Conservation (phyloP, 2,329 filamentous ascomycete species). For the Fusarium ramigenum region DNA sequence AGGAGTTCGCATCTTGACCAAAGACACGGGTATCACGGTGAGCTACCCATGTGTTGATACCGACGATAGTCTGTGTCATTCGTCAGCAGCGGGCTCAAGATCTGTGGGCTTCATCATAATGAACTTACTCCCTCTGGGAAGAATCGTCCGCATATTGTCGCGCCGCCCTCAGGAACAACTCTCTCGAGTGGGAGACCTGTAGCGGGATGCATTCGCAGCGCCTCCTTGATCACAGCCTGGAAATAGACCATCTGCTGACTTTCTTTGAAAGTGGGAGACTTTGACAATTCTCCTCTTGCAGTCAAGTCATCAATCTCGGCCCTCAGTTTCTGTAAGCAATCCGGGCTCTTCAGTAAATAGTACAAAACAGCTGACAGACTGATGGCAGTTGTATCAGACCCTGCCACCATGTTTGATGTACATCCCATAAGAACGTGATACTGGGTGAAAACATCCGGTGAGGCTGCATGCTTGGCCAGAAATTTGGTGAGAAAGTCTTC, state of each 20-base stretch:
- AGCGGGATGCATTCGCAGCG: conserved; percentile 35
- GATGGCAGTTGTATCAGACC: conserved; percentile 38
- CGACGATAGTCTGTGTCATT: conserved; percentile 23
- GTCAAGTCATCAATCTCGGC: conserved; percentile 10
- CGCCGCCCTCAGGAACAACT: conserved; percentile 31
- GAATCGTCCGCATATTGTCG: conserved; percentile 20
- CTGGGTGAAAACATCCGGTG: conserved; percentile 22
- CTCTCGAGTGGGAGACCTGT: conserved; percentile 31
- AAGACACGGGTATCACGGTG: conserved; percentile 31
- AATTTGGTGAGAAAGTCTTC: conserved; percentile 40
- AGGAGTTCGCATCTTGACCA: conserved; percentile 26
- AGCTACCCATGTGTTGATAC: conserved; percentile 38
- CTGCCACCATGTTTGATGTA: conserved; percentile 36
- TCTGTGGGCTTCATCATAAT: accelerated
- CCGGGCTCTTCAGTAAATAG: conserved; percentile 19
- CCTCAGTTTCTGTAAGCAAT: conserved; percentile 5
- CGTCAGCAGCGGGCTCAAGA: accelerated
- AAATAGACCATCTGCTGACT: conserved; percentile 33
- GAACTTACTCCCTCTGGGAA: conserved; percentile 32
- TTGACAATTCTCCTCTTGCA: neutral
- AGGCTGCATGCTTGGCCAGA: conserved; percentile 22
- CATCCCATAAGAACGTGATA: conserved; percentile 35
- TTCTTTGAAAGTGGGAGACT: conserved; percentile 26
- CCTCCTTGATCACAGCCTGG: conserved; percentile 37
- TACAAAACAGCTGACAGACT: conserved; percentile 34